Evolutionary conservation across 345 rosid genomes (phyloP), one percentile per base, ranked within the genome.

Genomic region (Citrus mangshanensis): DNA sequence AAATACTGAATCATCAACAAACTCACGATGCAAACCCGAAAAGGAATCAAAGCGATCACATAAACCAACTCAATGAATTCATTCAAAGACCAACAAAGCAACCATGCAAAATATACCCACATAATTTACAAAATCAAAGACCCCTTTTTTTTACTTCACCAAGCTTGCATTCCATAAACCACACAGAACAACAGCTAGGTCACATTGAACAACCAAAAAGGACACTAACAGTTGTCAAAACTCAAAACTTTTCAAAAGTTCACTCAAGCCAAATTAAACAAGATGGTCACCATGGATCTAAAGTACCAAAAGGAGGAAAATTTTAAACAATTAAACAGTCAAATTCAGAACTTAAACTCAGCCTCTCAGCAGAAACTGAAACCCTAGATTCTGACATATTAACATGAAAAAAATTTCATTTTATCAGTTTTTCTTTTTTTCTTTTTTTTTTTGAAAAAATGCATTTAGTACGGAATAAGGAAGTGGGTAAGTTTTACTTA

Each of bases 351-450:
- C 72, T 80, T 61, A 38, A 80, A 75, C 54, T 66, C 72, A 34
- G 34, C 32, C 12, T 58, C 74, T 64, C 67, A n/a, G 54, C 22
- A 27, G 32, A 59, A 84, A 72, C 64, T 64, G 77, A 78, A 84
- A 84, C 82, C 84, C 86, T 78, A 80, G 62, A 84, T 59, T 84
- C 72, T 54, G 28, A 18, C 32, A 70, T 59, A 68, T 38, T 72
- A 64, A 78, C 28, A 56, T 2, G 54, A 37, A 68, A 76, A 22
- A 35, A 14, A 6, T 59, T 73, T 58, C 65, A 56, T 46, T 62
- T 2, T 25, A 80, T 18, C 59, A 68, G 49, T 14, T 42, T 42
- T 42, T 42, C 2, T 0, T 42, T 37, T 7, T 37, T 13, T 46
- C 1, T 3, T 46, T 46, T 12, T n/a, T n/a, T 46, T 46, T 46